Evolutionary conservation across 371 early-diverging fungal species (phyloP).

Genomic region (Zychaea mexicana): DNA sequence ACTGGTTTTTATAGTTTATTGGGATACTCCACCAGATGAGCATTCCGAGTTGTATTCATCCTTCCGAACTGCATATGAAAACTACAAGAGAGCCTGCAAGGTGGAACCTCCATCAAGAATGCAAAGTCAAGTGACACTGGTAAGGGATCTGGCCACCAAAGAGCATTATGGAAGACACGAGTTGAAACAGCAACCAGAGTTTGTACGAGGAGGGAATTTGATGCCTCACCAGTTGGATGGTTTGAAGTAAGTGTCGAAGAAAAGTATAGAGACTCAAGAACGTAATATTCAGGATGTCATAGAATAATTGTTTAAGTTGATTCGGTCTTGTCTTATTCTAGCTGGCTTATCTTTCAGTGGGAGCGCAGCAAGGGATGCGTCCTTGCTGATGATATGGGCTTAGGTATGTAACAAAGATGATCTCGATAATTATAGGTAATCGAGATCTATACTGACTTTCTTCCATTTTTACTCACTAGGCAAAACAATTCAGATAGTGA

Average conservation of each 20-base stretch:
- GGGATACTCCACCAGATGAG: conserved; percentile 36
- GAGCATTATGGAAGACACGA: conserved; percentile 43
- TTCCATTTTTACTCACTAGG: conserved; percentile 25
- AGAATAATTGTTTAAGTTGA: not conserved
- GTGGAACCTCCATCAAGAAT: conserved; percentile 39
- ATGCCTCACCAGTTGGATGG: conserved; percentile 88
- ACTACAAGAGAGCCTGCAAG: conserved; percentile 28
- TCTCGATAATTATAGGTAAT: conserved; percentile 48
- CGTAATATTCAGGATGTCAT: not conserved
- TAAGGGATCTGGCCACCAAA: conserved; percentile 28
- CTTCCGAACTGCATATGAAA: conserved; percentile 39
- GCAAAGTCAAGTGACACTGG: conserved; percentile 34
- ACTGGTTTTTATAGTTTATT: conserved; percentile 18
- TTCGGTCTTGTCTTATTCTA: conserved; percentile 16
- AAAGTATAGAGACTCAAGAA: not conserved
- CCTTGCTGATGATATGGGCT: conserved; percentile 94
- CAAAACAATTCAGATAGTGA: conserved; percentile 89
- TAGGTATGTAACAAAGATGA: conserved; percentile 60
- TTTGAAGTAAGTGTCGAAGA: conserved; percentile 59
- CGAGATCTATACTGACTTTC: not conserved
- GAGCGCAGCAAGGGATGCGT: conserved; percentile 62
- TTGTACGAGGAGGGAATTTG: conserved; percentile 65
- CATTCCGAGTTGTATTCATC: conserved; percentile 37
- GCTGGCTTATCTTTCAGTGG: conserved; percentile 81
- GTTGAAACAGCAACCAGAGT: conserved; percentile 64